These are phyloP conservation scores for Mycena maculata DNA, from an alignment of 768 basidiomycete species.

Conservation along the genomic window DNA sequence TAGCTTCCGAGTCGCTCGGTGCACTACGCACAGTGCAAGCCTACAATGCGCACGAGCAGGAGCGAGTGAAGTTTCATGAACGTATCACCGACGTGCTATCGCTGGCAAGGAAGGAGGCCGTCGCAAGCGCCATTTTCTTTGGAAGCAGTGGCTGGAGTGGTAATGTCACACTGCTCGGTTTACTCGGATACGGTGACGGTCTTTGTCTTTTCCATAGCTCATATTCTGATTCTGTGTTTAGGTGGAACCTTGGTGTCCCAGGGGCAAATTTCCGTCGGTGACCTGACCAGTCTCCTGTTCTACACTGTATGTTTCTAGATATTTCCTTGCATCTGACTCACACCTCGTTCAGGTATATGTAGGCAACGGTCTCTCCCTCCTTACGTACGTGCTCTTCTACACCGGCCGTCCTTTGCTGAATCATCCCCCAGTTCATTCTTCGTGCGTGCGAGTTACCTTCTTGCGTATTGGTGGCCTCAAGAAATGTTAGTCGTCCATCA, in stretches of 20 bases:
- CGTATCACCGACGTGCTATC: slow-evolving; percentile 72
- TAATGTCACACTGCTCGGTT: slow-evolving; percentile 87
- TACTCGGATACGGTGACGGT: slow-evolving; percentile 88
- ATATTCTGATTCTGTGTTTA: slow-evolving; percentile 41
- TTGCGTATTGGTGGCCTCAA: slow-evolving; percentile 51
- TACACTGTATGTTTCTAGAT: slow-evolving; percentile 93
- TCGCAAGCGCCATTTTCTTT: slow-evolving; percentile 93
- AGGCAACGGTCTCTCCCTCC: slow-evolving; percentile 57
- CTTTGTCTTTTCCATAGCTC: neutral
- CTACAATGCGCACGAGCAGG: slow-evolving; percentile 85
- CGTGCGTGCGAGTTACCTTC: slow-evolving; percentile 50
- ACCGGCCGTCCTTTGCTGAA: slow-evolving; percentile 13
- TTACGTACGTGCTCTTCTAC: slow-evolving; percentile 64
- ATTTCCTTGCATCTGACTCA: slow-evolving; percentile 59
- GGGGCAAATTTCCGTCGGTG: slow-evolving; percentile 91
- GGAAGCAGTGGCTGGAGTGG: slow-evolving; percentile 94
- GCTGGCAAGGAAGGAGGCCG: slow-evolving; percentile 87
- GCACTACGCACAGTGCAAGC: slow-evolving; percentile 92
- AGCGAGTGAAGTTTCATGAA: slow-evolving; percentile 80
- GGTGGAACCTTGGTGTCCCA: slow-evolving; percentile 92
- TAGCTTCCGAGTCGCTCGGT: slow-evolving; percentile 90
- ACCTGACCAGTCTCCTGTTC: slow-evolving; percentile 87
- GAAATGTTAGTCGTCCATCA: slow-evolving; percentile 79
- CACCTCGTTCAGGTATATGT: too few relatives aligned
- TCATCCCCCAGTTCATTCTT: slow-evolving; percentile 57